Percentiles rank a stretch among this genome's conserved stretches.
phyloP scores from a whole-genome alignment of 2,329 filamentous ascomycete genomes.

The Curvularia lunata region DNA sequence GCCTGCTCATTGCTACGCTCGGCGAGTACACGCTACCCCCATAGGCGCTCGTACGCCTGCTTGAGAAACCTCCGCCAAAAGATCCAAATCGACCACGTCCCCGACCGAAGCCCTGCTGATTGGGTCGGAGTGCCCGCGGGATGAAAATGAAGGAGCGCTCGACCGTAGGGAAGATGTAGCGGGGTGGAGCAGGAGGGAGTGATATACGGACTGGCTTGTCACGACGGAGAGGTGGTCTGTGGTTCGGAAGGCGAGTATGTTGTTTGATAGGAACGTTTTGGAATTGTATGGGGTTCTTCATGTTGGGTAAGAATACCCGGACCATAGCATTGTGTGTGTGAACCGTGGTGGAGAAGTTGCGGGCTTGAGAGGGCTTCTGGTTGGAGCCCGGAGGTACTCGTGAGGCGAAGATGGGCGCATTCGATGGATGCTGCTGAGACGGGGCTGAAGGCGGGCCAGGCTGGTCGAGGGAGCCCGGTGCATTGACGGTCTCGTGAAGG shows the following conservation, averaged over 20 bases:
- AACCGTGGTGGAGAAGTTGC: constrained; percentile 77
- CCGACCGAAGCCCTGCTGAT: constrained; percentile 77
- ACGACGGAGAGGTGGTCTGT: constrained; percentile 88
- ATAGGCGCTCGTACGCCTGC: constrained; percentile 81
- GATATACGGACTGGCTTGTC: constrained; percentile 97
- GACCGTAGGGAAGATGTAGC: constrained; percentile 88
- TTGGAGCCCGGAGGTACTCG: constrained; percentile 29
- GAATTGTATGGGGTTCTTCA: constrained; percentile 74
- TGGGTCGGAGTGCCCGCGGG: constrained; percentile 87
- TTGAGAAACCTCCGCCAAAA: constrained; percentile 67
- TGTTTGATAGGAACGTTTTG: constrained; percentile 81
- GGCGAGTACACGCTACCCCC: constrained; percentile 82
- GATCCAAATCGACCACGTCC: constrained; percentile 75
- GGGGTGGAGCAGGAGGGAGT: constrained; percentile 76
- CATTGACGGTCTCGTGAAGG: constrained; percentile 75
- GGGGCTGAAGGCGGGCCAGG: constrained; percentile 25
- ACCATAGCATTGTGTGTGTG: constrained; percentile 85
- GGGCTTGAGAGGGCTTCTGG: constrained; percentile 45
- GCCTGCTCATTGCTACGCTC: constrained; percentile 84
- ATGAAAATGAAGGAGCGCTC: constrained; percentile 99
- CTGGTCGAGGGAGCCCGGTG: constrained; percentile 43
- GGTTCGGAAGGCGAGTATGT: constrained; percentile 92
- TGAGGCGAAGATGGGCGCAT: constrained; percentile 30
- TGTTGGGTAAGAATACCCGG: constrained; percentile 77
- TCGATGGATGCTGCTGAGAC: constrained; percentile 26